Conservation (phyloP, 1,139 yeast species). For the Pichia sp. region DNA sequence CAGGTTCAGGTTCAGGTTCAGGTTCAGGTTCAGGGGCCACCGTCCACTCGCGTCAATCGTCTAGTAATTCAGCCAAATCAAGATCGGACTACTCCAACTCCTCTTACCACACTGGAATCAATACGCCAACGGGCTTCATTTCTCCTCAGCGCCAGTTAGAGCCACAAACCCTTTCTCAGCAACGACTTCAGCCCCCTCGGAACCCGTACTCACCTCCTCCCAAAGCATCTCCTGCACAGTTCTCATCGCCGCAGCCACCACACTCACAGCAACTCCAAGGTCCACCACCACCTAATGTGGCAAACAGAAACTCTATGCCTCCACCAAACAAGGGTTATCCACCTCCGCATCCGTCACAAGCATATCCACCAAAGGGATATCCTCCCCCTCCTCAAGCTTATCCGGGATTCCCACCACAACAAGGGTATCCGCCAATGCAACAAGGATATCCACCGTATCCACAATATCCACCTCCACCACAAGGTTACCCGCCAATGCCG, state of each 20-base stretch:
- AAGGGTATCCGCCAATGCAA: neutral
- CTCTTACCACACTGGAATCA: neutral
- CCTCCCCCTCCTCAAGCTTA: neutral
- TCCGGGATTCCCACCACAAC: neutral
- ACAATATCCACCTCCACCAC: conserved; percentile 1
- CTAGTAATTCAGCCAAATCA: neutral
- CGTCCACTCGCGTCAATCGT: conserved; percentile 1
- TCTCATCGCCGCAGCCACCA: neutral
- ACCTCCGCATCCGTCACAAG: conserved; percentile 2
- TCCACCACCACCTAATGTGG: neutral
- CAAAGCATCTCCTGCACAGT: neutral
- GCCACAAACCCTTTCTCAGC: too few relatives aligned
- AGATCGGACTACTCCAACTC: neutral
- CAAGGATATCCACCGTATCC: conserved; percentile 2
- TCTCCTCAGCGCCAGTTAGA: too few relatives aligned
- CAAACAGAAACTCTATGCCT: neutral
- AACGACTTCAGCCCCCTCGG: too few relatives aligned
- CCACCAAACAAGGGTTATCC: neutral
- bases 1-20: neutral
- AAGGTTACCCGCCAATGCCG: neutral
- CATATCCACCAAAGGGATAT: conserved; percentile 11
- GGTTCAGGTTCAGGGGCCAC: too few relatives aligned
- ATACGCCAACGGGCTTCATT: neutral
- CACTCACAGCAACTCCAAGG: conserved; percentile 1
- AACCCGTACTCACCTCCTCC: neutral